Conservation (phyloP, 139 green algal species). For the Closterium sp. region DNA sequence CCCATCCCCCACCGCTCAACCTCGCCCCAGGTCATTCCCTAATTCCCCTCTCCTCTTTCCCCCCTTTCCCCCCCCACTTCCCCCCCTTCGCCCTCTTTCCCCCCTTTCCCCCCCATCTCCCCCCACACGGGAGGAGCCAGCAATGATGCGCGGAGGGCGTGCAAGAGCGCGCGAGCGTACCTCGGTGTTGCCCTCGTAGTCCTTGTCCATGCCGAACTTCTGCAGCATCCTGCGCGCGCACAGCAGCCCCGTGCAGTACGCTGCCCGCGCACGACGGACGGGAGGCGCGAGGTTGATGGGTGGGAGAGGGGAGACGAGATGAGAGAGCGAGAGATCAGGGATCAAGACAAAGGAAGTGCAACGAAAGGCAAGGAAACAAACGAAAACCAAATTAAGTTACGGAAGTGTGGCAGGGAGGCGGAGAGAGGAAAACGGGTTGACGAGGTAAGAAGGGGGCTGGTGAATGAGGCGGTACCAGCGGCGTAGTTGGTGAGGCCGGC, state of each 20-base stretch:
- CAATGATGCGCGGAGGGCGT: too few relatives aligned
- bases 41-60: too few relatives aligned
- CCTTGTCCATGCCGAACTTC: conserved; percentile 89
- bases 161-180: background rate
- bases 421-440: background rate
- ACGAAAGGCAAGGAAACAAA: background rate
- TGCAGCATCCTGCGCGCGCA: conserved; percentile 85
- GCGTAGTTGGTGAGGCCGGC: conserved; percentile 96
- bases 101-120: background rate
- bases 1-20: background rate
- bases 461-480: conserved; percentile 57
- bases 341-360: background rate
- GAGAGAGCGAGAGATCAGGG: background rate
- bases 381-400: background rate
- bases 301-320: too few relatives aligned
- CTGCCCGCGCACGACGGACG: background rate
- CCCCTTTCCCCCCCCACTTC: background rate
- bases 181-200: conserved; percentile 75
- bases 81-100: too few relatives aligned
- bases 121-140: too few relatives aligned
- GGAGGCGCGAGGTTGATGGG: background rate
- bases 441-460: background rate
- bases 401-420: background rate
- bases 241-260: conserved; percentile 93
- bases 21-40: too few relatives aligned